Conservation (phyloP, 371 early-diverging fungal genomes). For the Coelomomyces lativittatus region DNA sequence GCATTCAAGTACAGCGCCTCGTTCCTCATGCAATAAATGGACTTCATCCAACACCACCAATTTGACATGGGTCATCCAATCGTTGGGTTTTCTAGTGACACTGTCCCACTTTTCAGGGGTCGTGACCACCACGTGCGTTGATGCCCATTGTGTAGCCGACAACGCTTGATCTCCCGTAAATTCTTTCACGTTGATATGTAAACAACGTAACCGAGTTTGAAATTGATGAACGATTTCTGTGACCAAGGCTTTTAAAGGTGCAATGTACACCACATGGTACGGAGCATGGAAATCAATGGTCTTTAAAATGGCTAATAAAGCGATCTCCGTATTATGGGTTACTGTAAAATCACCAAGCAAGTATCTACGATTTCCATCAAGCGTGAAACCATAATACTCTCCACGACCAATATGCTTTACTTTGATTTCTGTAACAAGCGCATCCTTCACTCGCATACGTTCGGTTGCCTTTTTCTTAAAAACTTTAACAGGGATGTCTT, state of each 20-base stretch:
- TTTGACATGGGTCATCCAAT: constrained; percentile 56
- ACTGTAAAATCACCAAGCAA: constrained; percentile 30
- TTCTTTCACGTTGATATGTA: constrained; percentile 73
- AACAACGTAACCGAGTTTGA: constrained; percentile 57
- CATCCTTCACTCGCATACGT: no score
- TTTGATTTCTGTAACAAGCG: no score
- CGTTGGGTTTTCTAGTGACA: constrained; percentile 82
- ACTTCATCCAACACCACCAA: constrained; percentile 98
- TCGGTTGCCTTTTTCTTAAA: no score
- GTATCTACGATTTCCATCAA: background rate
- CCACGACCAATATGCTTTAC: no score
- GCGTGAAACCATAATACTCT: no score
- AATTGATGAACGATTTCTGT: constrained; percentile 92
- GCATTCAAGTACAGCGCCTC: constrained; percentile 95
- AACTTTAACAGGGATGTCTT: no score
- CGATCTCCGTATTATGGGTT: constrained; percentile 99
- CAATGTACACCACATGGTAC: constrained; percentile 84
- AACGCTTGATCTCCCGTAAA: constrained; percentile 91
- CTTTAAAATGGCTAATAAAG: constrained; percentile 74
- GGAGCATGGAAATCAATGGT: constrained; percentile 32
- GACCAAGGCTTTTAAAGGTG: constrained; percentile 98
- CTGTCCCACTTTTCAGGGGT: constrained; percentile 99
- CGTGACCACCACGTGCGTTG: constrained; percentile 91
- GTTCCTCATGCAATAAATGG: constrained; percentile 93
- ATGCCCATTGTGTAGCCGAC: constrained; percentile 77